Conservation (phyloP, 1,284 basidiomycete genomes). For the Cystobasidium pallidum region DNA sequence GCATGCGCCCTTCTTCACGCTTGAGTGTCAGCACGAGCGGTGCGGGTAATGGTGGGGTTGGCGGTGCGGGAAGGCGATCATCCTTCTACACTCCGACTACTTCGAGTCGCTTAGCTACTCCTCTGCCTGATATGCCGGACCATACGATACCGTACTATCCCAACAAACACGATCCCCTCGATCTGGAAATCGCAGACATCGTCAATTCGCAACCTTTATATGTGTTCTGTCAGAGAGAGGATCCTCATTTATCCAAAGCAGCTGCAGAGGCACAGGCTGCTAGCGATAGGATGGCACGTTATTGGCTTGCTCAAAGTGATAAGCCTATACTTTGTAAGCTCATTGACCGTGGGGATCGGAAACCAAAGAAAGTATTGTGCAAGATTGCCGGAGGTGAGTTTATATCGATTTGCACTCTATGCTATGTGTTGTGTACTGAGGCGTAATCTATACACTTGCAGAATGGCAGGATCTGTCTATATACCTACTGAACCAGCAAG, state of each 20-base stretch:
- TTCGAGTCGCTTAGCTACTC: conserved; percentile 51
- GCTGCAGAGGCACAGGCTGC: conserved; percentile 65
- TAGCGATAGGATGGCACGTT: conserved; percentile 78
- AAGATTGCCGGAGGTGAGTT: conserved; percentile 75
- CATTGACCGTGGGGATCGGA: conserved; percentile 64
- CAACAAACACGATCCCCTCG: conserved; percentile 76
- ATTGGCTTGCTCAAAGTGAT: conserved; percentile 67
- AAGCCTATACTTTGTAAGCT: conserved; percentile 78
- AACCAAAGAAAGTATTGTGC: conserved; percentile 80
- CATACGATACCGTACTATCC: conserved; percentile 69
- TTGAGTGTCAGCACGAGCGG: conserved; percentile 9
- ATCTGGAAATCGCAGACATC: conserved; percentile 72
- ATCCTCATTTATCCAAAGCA: conserved; percentile 68
- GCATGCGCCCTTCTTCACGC: conserved; percentile 3
- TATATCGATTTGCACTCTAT: too few species aligned
- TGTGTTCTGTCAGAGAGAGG: conserved; percentile 73
- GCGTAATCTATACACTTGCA: conserved; percentile 50
- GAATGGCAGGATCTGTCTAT: conserved; percentile 84
- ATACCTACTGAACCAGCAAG: conserved; percentile 71
- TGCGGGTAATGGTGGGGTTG: too few species aligned
- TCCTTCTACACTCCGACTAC: conserved; percentile 58
- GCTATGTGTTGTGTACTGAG: conserved; percentile 39
- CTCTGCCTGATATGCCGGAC: conserved; percentile 50
- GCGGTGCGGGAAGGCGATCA: conserved; percentile 57
- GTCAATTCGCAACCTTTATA: conserved; percentile 70